Conservation (phyloP, 371 early-diverging fungal genomes). For the Cokeromyces recurvatus region DNA sequence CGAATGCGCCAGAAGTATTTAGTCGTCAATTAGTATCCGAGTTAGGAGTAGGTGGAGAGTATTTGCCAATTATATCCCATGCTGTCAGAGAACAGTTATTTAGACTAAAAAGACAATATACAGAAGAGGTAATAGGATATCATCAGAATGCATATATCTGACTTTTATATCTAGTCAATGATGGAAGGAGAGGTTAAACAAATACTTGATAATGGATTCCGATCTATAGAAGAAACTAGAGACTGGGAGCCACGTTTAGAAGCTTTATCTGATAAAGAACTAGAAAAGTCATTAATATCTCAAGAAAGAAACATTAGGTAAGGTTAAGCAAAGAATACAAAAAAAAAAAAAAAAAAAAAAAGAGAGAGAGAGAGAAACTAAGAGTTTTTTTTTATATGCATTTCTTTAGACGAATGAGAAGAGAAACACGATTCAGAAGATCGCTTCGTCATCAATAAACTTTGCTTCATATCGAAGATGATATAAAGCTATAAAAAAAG, state of each 20-base stretch:
- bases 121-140: slow-evolving; percentile 41
- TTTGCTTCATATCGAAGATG: too few species aligned
- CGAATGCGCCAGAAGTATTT: slow-evolving; percentile 80
- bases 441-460: slow-evolving; percentile 15
- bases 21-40: slow-evolving; percentile 77
- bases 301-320: slow-evolving; percentile 77
- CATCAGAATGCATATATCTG: neutral
- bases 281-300: slow-evolving; percentile 74
- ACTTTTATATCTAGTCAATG: neutral
- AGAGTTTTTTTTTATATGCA: neutral
- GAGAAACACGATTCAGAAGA: slow-evolving; percentile 32
- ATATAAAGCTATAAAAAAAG: too few species aligned
- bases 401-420: slow-evolving; percentile 23
- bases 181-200: slow-evolving; percentile 39
- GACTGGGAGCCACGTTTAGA: slow-evolving; percentile 82
- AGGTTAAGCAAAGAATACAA: neutral
- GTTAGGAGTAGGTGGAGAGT: slow-evolving; percentile 90
- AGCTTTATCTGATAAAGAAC: slow-evolving; percentile 72
- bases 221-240: slow-evolving; percentile 63
- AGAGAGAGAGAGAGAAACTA: too few species aligned
- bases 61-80: slow-evolving; percentile 80
- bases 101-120: slow-evolving; percentile 62
- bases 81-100: slow-evolving; percentile 86
- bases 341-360: too few species aligned
- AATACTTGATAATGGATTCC: slow-evolving; percentile 52